phyloP scores from a whole-genome alignment of 2,329 filamentous ascomycete genomes.

The Plenodomus tracheiphilus region DNA sequence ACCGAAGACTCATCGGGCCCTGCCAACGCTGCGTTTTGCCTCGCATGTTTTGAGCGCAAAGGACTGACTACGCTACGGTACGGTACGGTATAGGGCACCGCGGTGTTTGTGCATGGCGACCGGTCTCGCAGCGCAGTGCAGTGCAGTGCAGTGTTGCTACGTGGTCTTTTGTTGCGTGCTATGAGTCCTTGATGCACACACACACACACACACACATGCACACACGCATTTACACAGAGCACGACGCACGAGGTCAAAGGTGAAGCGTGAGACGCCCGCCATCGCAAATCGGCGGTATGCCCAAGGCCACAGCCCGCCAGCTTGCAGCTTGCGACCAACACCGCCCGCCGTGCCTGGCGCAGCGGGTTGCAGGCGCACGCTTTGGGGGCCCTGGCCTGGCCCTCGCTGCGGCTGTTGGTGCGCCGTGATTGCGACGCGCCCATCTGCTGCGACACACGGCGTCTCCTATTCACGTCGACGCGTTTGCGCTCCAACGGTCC shows the following conservation, averaged over 20 bases:
- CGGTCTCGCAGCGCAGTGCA: neutral
- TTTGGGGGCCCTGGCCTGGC: too few relatives aligned
- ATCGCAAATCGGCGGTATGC: conserved; percentile 10
- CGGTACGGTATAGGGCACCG: too few relatives aligned
- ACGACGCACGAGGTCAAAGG: too few relatives aligned
- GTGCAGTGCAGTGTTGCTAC: neutral
- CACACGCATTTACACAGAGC: too few relatives aligned
- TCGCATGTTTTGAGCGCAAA: neutral
- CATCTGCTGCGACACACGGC: conserved; percentile 27
- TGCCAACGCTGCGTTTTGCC: conserved; percentile 1
- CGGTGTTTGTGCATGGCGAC: neutral
- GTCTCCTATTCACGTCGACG: conserved; percentile 20
- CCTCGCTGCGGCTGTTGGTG: conserved; percentile 14
- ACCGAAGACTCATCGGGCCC: conserved; percentile 26
- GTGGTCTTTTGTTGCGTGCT: neutral
- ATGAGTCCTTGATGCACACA: neutral
- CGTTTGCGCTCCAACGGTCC: conserved; percentile 12
- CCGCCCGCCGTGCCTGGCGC: conserved; percentile 23
- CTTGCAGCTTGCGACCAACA: conserved; percentile 17
- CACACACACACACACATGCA: too few relatives aligned
- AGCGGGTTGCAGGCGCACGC: conserved; percentile 15
- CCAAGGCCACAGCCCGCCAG: conserved; percentile 18
- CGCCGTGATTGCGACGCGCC: conserved; percentile 14
- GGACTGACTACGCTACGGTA: too few relatives aligned
- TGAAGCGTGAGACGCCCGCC: conserved; percentile 22